phyloP scores from a whole-genome alignment of 192 early-diverging fungal genomes.

The Phycomyces blakesleeanus region DNA sequence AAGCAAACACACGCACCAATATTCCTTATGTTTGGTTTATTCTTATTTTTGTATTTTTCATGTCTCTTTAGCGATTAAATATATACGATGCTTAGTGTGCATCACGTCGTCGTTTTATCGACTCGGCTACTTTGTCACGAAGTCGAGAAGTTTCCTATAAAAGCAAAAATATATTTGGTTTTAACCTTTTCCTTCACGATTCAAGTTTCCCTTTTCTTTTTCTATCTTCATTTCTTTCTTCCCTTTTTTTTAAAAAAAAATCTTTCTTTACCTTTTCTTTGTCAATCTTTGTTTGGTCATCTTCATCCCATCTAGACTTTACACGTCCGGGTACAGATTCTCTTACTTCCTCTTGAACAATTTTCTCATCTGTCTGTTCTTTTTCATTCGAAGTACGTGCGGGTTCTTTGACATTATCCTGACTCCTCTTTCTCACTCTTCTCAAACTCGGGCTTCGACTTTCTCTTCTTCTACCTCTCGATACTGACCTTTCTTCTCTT shows the following conservation, averaged over 20 bases:
- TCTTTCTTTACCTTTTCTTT: not conserved
- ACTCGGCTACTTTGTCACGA: too few relatives aligned
- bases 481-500: conserved; percentile 19
- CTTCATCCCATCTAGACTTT: not conserved
- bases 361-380: not conserved
- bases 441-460: conserved; percentile 22
- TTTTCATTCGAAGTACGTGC: not conserved
- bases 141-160: too few relatives aligned
- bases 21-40: not conserved
- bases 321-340: not conserved
- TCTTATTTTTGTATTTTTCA: too few relatives aligned
- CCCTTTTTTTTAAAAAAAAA: not conserved
- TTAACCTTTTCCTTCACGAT: not conserved
- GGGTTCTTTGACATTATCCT: not conserved
- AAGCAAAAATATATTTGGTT: too few relatives aligned
- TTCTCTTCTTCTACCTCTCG: conserved; percentile 20
- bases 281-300: not conserved
- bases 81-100: too few relatives aligned
- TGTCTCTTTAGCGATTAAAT: too few relatives aligned
- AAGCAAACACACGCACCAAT: not conserved
- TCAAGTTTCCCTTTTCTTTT: not conserved
- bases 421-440: not conserved
- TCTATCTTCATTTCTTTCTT: not conserved
- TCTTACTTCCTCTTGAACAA: not conserved
- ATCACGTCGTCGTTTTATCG: too few relatives aligned